phyloP scores from a whole-genome alignment of 2,329 filamentous ascomycete species.

The Teratosphaeria zuluensis region DNA sequence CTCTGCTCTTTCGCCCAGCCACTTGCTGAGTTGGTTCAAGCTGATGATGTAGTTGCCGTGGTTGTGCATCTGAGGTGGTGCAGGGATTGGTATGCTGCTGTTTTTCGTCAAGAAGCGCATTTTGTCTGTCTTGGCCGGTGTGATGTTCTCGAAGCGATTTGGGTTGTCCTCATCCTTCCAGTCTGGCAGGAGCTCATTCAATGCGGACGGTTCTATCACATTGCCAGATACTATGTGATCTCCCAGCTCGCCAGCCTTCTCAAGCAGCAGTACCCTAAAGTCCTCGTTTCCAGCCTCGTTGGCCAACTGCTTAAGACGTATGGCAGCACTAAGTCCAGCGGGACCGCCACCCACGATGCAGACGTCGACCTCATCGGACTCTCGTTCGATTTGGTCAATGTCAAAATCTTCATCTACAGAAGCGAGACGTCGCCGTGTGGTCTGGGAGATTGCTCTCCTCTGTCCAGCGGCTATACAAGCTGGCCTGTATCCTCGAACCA shows the following conservation, averaged over 20 bases:
- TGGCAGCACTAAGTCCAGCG: conserved; percentile 83
- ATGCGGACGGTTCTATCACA: conserved; percentile 78
- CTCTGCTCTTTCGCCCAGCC: conserved; percentile 93
- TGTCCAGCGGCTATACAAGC: conserved; percentile 26
- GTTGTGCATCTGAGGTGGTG: conserved; percentile 96
- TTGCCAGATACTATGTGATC: conserved; percentile 94
- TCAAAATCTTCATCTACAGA: conserved; percentile 33
- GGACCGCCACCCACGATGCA: conserved; percentile 96
- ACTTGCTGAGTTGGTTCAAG: conserved; percentile 88
- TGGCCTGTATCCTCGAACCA: conserved; percentile 19
- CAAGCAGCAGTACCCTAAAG: conserved; percentile 82
- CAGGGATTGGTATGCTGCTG: conserved; percentile 66
- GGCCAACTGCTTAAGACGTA: conserved; percentile 88
- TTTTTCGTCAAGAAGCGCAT: conserved; percentile 92
- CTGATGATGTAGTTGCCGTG: conserved; percentile 96
- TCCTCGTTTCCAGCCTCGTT: conserved; percentile 93
- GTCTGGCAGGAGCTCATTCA: conserved; percentile 85
- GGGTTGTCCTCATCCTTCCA: conserved; percentile 88
- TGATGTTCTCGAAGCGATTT: conserved; percentile 76
- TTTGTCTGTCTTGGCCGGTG: conserved; percentile 70
- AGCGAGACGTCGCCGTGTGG: conserved; percentile 23
- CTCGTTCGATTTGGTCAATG: conserved; percentile 59
- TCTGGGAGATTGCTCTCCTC: conserved; percentile 22
- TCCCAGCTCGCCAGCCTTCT: conserved; percentile 91
- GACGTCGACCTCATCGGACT: conserved; percentile 89